phyloP scores from a whole-genome alignment of 257 asterid genomes.

The Penstemon barbatus region DNA sequence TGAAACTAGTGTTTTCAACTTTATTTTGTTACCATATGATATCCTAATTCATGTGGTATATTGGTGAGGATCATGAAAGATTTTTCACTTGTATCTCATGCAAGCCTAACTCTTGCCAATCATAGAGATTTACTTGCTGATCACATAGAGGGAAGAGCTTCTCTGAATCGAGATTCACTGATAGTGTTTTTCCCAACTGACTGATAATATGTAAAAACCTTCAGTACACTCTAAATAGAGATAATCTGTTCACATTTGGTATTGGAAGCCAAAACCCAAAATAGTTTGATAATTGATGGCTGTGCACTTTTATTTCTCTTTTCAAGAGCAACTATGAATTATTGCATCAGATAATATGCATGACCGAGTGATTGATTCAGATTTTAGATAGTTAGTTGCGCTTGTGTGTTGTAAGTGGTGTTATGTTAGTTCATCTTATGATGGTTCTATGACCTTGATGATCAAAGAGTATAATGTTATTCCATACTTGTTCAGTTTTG shows the following conservation, averaged over 20 bases:
- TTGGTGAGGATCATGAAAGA: background rate
- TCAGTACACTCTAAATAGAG: background rate
- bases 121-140: too few relatives aligned
- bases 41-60: background rate
- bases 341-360: constrained; percentile 8
- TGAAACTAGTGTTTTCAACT: too few relatives aligned
- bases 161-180: too few relatives aligned
- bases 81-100: background rate
- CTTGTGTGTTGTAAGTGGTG: background rate
- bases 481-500: constrained; percentile 53
- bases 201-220: background rate
- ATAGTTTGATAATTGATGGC: background rate
- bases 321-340: background rate
- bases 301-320: constrained; percentile 1
- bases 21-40: too few relatives aligned
- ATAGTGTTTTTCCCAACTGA: too few relatives aligned
- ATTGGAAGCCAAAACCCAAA: background rate
- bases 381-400: constrained; percentile 8
- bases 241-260: background rate
- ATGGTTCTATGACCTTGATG: constrained; percentile 11
- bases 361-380: constrained; percentile 1
- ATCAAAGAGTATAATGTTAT: constrained; percentile 14
- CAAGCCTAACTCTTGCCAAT: background rate
- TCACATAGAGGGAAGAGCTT: too few relatives aligned
- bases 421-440: background rate